A percentile compares a stretch with the other conserved stretches of the same genome.
Evolutionary conservation across 2,329 filamentous ascomycete genomes (phyloP).

Genomic region (Trichophyton rubrum): DNA sequence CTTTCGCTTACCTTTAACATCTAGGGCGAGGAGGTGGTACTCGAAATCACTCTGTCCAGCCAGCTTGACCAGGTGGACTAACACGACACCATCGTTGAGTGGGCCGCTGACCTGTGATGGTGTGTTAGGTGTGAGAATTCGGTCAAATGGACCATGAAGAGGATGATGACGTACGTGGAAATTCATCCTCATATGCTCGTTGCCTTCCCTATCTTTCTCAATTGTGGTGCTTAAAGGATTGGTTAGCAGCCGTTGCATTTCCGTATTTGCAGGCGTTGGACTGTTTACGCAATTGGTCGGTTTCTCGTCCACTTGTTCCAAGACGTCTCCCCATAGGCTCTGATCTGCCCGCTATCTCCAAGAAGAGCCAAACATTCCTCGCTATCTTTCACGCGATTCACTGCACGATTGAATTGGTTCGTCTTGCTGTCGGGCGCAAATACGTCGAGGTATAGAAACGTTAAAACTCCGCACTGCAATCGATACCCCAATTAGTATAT

Average conservation of each 20-base stretch:
- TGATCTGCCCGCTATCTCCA: conserved; percentile 62
- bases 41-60: conserved; percentile 54
- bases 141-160: not conserved
- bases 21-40: conserved; percentile 69
- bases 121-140: conserved; percentile 15
- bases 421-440: conserved; percentile 78
- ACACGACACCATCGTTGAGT: conserved; percentile 57
- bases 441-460: conserved; percentile 68
- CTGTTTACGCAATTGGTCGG: conserved; percentile 39
- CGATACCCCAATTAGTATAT: too few relatives aligned
- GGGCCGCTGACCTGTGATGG: conserved; percentile 58
- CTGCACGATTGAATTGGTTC: conserved; percentile 74
- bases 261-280: conserved; percentile 6
- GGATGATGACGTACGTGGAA: conserved; percentile 52
- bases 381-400: conserved; percentile 65
- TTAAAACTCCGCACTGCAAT: conserved; percentile 61
- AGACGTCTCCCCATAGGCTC: conserved; percentile 68
- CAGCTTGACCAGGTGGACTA: conserved; percentile 63
- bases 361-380: conserved; percentile 58
- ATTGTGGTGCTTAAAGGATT: conserved; percentile 44
- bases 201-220: conserved; percentile 59
- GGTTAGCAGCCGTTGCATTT: conserved; percentile 1
- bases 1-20: conserved; percentile 49
- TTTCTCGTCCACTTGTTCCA: conserved; percentile 67
- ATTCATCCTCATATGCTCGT: conserved; percentile 70